Conservation (phyloP, 768 basidiomycete genomes). For the Agrocybe pediades region DNA sequence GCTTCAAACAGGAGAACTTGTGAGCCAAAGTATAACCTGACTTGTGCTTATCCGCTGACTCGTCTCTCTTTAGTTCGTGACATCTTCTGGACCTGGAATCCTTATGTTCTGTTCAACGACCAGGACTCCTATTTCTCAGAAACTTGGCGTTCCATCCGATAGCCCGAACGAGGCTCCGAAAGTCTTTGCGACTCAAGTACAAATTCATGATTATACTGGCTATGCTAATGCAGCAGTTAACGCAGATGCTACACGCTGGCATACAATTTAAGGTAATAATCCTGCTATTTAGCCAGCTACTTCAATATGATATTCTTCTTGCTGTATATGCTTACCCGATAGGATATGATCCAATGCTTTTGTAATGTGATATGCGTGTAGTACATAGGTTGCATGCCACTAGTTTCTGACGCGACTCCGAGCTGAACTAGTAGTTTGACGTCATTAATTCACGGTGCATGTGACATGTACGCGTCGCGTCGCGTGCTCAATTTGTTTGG, state of each 20-base stretch:
- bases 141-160: slow-evolving; percentile 49
- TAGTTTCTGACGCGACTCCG: too few species aligned
- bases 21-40: slow-evolving; percentile 27
- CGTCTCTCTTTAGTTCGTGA: slow-evolving; percentile 49
- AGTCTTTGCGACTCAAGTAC: slow-evolving; percentile 55
- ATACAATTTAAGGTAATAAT: slow-evolving; percentile 20
- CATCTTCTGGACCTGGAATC: slow-evolving; percentile 50
- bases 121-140: slow-evolving; percentile 44
- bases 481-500: slow-evolving; percentile 4
- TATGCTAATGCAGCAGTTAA: slow-evolving; percentile 55
- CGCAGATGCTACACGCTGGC: slow-evolving; percentile 44
- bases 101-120: slow-evolving; percentile 62
- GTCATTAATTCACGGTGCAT: slow-evolving; percentile 9
- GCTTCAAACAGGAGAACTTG: slow-evolving; percentile 55
- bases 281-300: neutral
- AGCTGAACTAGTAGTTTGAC: neutral
- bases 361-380: too few species aligned
- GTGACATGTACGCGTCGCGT: slow-evolving; percentile 19
- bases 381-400: too few species aligned
- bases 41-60: neutral
- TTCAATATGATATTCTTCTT: neutral
- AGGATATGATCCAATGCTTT: too few species aligned
- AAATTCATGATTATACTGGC: slow-evolving; percentile 58
- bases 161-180: slow-evolving; percentile 45
- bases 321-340: neutral